phyloP scores from a whole-genome alignment of 306 rosid species.

The Pachyrhizus erosus region DNA sequence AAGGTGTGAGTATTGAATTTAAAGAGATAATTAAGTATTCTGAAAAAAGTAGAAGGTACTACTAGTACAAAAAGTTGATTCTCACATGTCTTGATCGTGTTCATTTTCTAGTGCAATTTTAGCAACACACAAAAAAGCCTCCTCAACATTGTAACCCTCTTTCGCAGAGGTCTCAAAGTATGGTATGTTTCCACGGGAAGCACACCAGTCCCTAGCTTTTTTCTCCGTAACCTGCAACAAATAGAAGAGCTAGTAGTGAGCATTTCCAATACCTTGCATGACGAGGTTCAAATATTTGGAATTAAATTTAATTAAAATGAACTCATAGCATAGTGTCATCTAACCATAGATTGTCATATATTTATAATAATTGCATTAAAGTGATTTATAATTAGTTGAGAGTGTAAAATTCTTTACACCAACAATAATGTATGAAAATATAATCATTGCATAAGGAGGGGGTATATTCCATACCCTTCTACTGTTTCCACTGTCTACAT shows the following conservation, averaged over 20 bases:
- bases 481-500: conserved; percentile 66
- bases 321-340: too few species aligned
- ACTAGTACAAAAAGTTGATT: not conserved
- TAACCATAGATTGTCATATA: too few species aligned
- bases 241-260: not conserved
- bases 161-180: conserved; percentile 92
- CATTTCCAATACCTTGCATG: not conserved
- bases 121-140: conserved; percentile 76
- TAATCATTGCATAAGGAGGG: not conserved
- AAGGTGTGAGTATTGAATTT: not conserved
- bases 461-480: conserved; percentile 59
- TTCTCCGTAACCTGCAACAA: conserved; percentile 67
- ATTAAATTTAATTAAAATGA: not conserved
- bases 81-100: conserved; percentile 72
- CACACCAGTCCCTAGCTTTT: conserved; percentile 86
- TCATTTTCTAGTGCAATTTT: conserved; percentile 68
- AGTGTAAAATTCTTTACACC: too few species aligned
- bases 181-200: conserved; percentile 77
- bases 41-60: conserved; percentile 18
- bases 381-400: too few species aligned
- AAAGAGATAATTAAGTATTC: not conserved
- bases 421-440: not conserved
- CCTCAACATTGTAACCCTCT: conserved; percentile 73
- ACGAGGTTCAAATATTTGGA: not conserved
- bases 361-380: not conserved